Conservation (phyloP, 2,329 filamentous ascomycete species). For the Aspergillus phoenicis region DNA sequence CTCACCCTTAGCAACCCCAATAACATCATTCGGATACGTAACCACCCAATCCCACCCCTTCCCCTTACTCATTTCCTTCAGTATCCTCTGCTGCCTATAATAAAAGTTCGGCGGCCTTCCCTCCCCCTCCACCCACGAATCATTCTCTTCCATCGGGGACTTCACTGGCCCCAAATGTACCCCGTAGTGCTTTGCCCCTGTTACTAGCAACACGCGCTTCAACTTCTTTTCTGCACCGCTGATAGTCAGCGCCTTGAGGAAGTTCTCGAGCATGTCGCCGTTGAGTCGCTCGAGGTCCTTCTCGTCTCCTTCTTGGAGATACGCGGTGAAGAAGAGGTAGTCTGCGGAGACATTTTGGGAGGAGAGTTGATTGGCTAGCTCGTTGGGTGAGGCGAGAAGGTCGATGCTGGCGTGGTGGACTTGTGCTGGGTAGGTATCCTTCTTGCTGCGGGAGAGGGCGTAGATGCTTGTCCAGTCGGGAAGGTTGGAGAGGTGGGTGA, state of each 20-base stretch:
- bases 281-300: conserved; percentile 43
- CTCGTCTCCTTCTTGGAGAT: conserved; percentile 42
- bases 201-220: conserved; percentile 54
- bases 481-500: conserved; percentile 41
- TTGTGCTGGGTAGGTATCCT: conserved; percentile 38
- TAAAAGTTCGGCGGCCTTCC: conserved; percentile 55
- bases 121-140: conserved; percentile 46
- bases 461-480: conserved; percentile 42
- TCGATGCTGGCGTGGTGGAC: conserved; percentile 45
- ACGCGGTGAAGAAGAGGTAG: conserved; percentile 50
- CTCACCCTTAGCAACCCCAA: conserved; percentile 31
- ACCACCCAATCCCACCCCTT: conserved; percentile 45
- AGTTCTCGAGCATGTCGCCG: conserved; percentile 50
- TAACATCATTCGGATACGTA: conserved; percentile 51
- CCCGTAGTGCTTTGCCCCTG: conserved; percentile 57
- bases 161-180: conserved; percentile 55
- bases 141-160: conserved; percentile 52
- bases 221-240: conserved; percentile 46
- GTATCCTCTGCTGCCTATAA: conserved; percentile 53
- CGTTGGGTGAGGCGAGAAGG: conserved; percentile 35
- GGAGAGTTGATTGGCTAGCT: conserved; percentile 42
- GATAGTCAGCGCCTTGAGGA: conserved; percentile 49
- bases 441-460: conserved; percentile 45
- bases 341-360: conserved; percentile 36
- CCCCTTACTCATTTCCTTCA: conserved; percentile 36